These are phyloP conservation scores for Xylaria sp. DNA, from an alignment of 2,329 filamentous ascomycete genomes.

Conservation along the genomic window DNA sequence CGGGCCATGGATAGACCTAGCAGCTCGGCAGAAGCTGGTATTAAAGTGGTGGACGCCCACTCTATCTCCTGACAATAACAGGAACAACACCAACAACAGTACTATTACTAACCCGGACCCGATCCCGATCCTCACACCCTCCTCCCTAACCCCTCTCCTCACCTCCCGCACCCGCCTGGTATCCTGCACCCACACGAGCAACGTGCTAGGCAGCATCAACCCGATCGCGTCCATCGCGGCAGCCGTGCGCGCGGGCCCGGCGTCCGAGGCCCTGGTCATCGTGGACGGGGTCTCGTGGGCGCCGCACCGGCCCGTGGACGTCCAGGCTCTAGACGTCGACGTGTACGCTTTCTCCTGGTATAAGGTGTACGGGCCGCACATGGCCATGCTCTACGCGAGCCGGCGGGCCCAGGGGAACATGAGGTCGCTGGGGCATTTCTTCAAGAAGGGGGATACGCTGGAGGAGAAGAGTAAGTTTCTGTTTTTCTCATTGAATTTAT, in stretches of 20 bases:
- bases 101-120: slow-evolving; percentile 32
- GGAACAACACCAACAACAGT: not conserved
- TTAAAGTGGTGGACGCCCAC: slow-evolving; percentile 75
- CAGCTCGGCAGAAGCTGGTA: slow-evolving; percentile 66
- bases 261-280: slow-evolving; percentile 69
- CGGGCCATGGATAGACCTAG: slow-evolving; percentile 77
- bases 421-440: slow-evolving; percentile 67
- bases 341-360: slow-evolving; percentile 87
- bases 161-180: slow-evolving; percentile 75
- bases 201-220: slow-evolving; percentile 45
- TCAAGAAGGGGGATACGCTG: slow-evolving; percentile 66
- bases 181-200: slow-evolving; percentile 75
- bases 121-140: slow-evolving; percentile 69
- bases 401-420: slow-evolving; percentile 66
- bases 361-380: slow-evolving; percentile 83
- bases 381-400: slow-evolving; percentile 76
- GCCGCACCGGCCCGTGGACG: slow-evolving; percentile 77
- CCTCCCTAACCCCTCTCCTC: slow-evolving; percentile 69
- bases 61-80: not conserved
- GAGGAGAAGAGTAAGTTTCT: slow-evolving; percentile 63
- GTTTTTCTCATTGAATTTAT: not conserved
- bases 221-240: slow-evolving; percentile 41
- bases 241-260: slow-evolving; percentile 47
- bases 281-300: slow-evolving; percentile 83
- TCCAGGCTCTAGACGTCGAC: slow-evolving; percentile 75